These are phyloP conservation scores for Cyclocybe cylindracea DNA, from an alignment of 768 basidiomycete genomes.

Conservation along the genomic window DNA sequence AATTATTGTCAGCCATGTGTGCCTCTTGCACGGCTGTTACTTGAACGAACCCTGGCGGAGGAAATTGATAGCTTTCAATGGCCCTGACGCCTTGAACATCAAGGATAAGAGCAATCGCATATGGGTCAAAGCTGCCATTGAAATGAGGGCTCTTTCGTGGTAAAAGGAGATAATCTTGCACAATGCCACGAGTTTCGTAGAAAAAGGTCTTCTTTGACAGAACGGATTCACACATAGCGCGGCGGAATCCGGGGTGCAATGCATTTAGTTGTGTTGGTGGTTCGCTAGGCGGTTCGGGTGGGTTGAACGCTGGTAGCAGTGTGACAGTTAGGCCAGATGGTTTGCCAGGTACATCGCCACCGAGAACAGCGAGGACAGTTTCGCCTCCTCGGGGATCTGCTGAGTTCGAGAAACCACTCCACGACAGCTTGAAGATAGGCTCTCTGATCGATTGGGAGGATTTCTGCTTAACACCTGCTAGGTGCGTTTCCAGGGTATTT, in stretches of 20 bases:
- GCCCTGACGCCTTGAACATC: constrained; percentile 47
- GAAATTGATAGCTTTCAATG: constrained; percentile 69
- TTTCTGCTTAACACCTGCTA: constrained; percentile 21
- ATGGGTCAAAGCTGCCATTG: constrained; percentile 64
- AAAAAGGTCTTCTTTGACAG: constrained; percentile 48
- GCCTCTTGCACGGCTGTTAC: background rate
- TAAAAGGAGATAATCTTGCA: constrained; percentile 82
- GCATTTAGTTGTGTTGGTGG: constrained; percentile 30
- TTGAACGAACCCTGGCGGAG: constrained; percentile 53
- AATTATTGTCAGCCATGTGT: too few species aligned
- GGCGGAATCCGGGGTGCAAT: constrained; percentile 50
- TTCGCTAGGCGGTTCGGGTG: constrained; percentile 40
- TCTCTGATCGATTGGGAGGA: constrained; percentile 43
- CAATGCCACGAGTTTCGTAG: constrained; percentile 57
- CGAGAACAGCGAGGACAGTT: constrained; percentile 74
- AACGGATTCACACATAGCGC: constrained; percentile 66
- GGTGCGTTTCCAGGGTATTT: constrained; percentile 42
- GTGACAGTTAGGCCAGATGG: constrained; percentile 66
- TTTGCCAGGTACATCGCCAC: constrained; percentile 62
- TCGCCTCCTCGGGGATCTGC: constrained; percentile 67
- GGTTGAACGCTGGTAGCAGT: constrained; percentile 67
- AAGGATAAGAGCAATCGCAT: constrained; percentile 64
- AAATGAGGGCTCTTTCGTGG: constrained; percentile 74
- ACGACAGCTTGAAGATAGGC: constrained; percentile 84
- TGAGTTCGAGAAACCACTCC: constrained; percentile 76